Base-by-base conservation (phyloP, 495 filamentous ascomycete species). In the Podospora bellae-mahoneyi region DNA sequence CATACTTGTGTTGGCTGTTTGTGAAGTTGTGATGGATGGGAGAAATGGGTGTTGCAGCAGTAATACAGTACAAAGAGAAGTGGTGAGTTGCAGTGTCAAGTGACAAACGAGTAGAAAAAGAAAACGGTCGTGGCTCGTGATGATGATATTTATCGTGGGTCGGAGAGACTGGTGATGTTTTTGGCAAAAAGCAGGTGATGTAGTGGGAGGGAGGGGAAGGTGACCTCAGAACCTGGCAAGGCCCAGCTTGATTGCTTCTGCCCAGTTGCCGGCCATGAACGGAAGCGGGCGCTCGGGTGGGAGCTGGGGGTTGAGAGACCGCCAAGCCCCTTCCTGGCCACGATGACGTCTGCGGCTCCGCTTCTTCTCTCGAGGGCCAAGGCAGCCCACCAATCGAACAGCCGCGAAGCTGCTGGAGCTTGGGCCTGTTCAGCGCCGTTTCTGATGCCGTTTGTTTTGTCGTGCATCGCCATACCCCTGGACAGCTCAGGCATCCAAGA, bases 201-300 rank as follows among this genome's bases (percentile, higher is more conserved):
- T 13, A 48, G 39, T 48, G 39, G 39, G 39, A 48, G 39, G 39
- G 39, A 48, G 39, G 39, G 39, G 39, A 48, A 48, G 39, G 65
- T 71, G 69, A 71, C 69, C 66, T 70, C 68, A 70, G 64, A 55
- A 39, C 53, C 23, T 23, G 23, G 23, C 44, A 27, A 61, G 55
- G 58, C 32, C 5, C 9, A 48, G 39, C 39, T 48, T 48, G 39
- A 48, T 48, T 48, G 39, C 39, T 48, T 48, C 39, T 13, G 9
- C 9, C 39, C 39, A 48, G 5, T 48, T 48, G 39, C 9, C 13
- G 39, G 39, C 39, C 7, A 5, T 10, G 39, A 10, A 48, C 39
- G 39, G 39, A 48, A 48, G 39, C 9, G 39, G 39, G 39, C 39
- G 23, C 23, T 23, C 23, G 39, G 39, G 39, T 48, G 39, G 6